Evolutionary conservation across 192 early-diverging fungal species (phyloP), one percentile per base, ranked within the genome.

Genomic region (Umbelopsis sp.): DNA sequence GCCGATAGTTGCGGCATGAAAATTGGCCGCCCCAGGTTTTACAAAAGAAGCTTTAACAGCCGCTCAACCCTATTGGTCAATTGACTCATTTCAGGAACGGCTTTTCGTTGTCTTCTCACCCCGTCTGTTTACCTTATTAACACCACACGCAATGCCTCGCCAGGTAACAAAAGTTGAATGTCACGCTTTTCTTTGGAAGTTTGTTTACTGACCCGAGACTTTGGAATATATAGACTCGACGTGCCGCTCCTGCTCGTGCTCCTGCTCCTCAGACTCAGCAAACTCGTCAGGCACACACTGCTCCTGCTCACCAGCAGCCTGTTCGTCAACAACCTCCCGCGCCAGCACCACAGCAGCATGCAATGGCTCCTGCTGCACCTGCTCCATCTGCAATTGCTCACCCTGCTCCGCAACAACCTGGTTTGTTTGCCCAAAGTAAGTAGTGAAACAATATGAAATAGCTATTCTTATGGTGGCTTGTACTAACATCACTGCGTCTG

Each of bases 371-470:
- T 48, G 71, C 66, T 49, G 49, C 70, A 35, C 46, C 74, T 48
- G 44, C 64, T 35, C 87, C 89, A 48, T 79, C 87, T 3, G 78
- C 86, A 66, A 76, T 87, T 45, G 85, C 82, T 21, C 82, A 86
- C 41, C 79, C 82, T 51, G 82, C 80, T 45, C 88, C 88, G 22
- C 86, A 88, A 78, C 90, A 92, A 77, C 91, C 91, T 27, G 90
- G 90, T 46, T 69, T 94, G 71, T 90, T 91, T 72, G 88, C 87
- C 41, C 88, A 95, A 82, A 95, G 75, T 74, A 78, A 74, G 37
- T 51, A 13, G 18, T 51, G 18, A 66, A 20, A 22, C 8, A 52
- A 16, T 16, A 9, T 44, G 25, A 50, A 5, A 8, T 18, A 27
- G 12, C 51, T 3, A 37, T 55, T 41, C 6, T 67, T 11, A 22